phyloP scores from a whole-genome alignment of 345 rosid genomes.

The Ceriops tagal region DNA sequence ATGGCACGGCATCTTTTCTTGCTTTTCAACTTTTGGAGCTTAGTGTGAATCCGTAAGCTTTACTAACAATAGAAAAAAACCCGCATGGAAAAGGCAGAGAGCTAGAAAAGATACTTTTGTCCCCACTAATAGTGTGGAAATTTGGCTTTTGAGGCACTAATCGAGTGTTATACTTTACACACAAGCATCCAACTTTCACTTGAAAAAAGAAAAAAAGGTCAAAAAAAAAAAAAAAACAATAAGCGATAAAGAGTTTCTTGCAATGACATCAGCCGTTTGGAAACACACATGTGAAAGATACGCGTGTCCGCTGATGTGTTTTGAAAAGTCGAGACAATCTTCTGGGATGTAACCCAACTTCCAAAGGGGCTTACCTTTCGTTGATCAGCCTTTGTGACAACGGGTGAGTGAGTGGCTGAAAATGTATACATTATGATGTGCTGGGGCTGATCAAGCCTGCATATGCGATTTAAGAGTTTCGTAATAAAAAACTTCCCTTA shows the following conservation, averaged over 20 bases:
- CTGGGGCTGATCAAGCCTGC: too few relatives aligned
- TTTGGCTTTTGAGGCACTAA: constrained; percentile 39
- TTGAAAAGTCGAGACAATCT: constrained; percentile 41
- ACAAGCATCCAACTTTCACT: constrained; percentile 39
- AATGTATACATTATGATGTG: not conserved
- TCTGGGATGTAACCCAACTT: constrained; percentile 29
- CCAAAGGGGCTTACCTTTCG: constrained; percentile 28
- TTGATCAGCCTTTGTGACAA: not conserved
- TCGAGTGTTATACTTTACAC: constrained; percentile 34
- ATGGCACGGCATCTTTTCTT: constrained; percentile 28
- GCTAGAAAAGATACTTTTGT: constrained; percentile 29
- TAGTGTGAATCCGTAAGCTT: constrained; percentile 35
- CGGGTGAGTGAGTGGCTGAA: constrained; percentile 2
- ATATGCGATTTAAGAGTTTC: too few relatives aligned
- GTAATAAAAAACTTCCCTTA: too few relatives aligned
- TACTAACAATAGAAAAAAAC: constrained; percentile 35
- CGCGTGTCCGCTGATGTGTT: constrained; percentile 34
- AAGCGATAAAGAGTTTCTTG: constrained; percentile 11
- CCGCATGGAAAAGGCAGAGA: constrained; percentile 21
- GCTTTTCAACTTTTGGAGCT: constrained; percentile 17
- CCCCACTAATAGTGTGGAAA: constrained; percentile 34
- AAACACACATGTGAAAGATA: constrained; percentile 25
- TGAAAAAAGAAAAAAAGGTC: too few relatives aligned
- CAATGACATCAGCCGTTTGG: constrained; percentile 37
- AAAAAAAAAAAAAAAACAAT: constrained; percentile 6